Base-by-base conservation (phyloP, 2,329 filamentous ascomycete species). In the Penicillium sp. region DNA sequence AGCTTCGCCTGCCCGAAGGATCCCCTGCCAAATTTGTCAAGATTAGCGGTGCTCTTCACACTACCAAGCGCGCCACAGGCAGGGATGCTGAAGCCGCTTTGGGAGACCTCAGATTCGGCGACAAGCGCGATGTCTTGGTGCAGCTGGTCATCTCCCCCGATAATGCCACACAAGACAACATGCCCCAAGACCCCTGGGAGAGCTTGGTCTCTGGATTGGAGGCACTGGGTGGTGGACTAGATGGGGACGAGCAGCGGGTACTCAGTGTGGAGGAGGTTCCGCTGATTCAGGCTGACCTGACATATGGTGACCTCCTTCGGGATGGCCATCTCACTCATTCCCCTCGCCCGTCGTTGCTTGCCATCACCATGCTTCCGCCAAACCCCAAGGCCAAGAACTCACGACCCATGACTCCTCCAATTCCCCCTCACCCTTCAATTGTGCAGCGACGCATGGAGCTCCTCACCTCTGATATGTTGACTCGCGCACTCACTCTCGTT, bases 1-100 rank as follows among this genome's bases (percentile, higher is more conserved):
- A 96, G 80, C 85, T 99, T 55, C 90, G 91, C 66, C 80, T 99
- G 8, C 95, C 95, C 0, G 95, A 99, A 77, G 95, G 95, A 21
- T 99, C 95, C 3, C 95, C 93, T 0, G 95, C 95, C 67, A 97
- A 96, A 72, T 99, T 99, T 72, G 91, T 97, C 73, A 99, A 99
- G 79, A 98, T 99, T 69, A 97, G 91, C 69, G 95, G 95, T 52
- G 95, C 93, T 5, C 80, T 99, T 57, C 93, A 98, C 71, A 96
- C 96, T 61, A 98, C 93, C 3, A 99, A 97, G 80, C 89, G 95
- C 59, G 95, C 93, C 14, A 96, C 93, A 24, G 95, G 95, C 11
- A 88, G 92, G 50, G 95, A 98, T 74, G 95, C 93, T 0, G 95
- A 99, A 76, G 93, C 93, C 10, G 88, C 90, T 1, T 80, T 99